Base-by-base conservation (phyloP, 306 rosid genomes). In the Cicer pinnatifidum region DNA sequence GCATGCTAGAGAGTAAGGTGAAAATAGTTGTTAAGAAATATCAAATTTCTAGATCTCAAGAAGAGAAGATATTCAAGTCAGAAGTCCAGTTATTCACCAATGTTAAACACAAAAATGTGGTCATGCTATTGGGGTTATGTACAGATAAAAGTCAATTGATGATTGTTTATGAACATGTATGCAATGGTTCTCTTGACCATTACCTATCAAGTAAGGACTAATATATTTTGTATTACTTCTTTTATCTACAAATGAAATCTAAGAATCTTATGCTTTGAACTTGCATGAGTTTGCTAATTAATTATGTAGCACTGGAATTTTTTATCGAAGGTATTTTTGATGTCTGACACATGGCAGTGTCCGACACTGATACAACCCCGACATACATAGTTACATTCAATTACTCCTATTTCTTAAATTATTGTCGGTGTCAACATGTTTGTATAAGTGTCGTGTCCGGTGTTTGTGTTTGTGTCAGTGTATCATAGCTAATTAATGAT, bases 181-280 rank as follows among this genome's bases (percentile, higher is more conserved):
- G 96, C 94, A 69, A 88, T 75, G 85, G 96, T 23, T 90, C 92
- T 47, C 85, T 92, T 72, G 95, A 92, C 51, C 79, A 82, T 35
- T 85, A 88, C 72, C 72, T 92, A 72, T 85, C 91, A 79, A 78
- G 94, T 92, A 88, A 86, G 90, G 51, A 54, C 28, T 37, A 74
- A n/a, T 16, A 46, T 9, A 1, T 62, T 35, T 59, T 57, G 54
- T 68, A 3, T n/a, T 47, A 9, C 10, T 39, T 52, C 9, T 68
- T 28, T 28, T 74, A 73, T 48, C 19, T 68, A 13, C 40, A 62
- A 54, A 68, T 46, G 17, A 56, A 41, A 11, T 44, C 17, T 43
- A 28, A 28, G 35, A 28, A 28, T 28, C 61, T 70, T 13, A 78
- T 51, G 41, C 57, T 9, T 50, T 67, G 69, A 67, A 50, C 2